These are phyloP conservation scores for Vachellia collinsii DNA, from an alignment of 306 rosid species.

Conservation along the genomic window DNA sequence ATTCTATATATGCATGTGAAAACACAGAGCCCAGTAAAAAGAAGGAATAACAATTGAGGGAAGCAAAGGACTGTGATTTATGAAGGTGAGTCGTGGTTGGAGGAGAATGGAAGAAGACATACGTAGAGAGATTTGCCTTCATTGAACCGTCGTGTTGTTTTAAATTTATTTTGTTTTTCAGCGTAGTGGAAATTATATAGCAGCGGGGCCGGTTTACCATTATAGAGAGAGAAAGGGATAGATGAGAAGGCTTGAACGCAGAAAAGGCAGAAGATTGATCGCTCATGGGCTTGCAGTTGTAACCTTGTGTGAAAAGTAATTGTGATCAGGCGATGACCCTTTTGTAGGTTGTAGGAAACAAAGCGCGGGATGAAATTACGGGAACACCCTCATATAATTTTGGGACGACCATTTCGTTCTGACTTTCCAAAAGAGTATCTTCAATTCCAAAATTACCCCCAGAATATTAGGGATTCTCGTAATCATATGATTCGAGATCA, in stretches of 20 bases:
- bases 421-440: neutral
- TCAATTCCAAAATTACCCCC: constrained; percentile 1
- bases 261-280: constrained; percentile 23
- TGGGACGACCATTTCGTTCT: neutral
- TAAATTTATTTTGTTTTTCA: constrained; percentile 21
- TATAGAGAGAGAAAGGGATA: constrained; percentile 35
- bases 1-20: neutral
- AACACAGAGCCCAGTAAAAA: constrained; percentile 27
- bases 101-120: constrained; percentile 44
- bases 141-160: constrained; percentile 32
- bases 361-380: neutral
- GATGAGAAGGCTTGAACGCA: neutral
- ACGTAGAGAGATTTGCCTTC: constrained; percentile 33
- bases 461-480: neutral
- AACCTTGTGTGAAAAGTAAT: neutral
- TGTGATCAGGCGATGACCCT: neutral
- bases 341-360: neutral
- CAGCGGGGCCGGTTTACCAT: constrained; percentile 41
- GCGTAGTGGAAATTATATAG: constrained; percentile 33
- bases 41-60: constrained; percentile 43
- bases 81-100: constrained; percentile 42
- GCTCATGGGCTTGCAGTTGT: neutral
- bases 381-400: neutral
- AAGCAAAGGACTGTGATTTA: constrained; percentile 21
- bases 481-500: neutral